Evolutionary conservation across 805 yeast genomes (phyloP).

Genomic region (Schizosaccharomyces osmophilus): DNA sequence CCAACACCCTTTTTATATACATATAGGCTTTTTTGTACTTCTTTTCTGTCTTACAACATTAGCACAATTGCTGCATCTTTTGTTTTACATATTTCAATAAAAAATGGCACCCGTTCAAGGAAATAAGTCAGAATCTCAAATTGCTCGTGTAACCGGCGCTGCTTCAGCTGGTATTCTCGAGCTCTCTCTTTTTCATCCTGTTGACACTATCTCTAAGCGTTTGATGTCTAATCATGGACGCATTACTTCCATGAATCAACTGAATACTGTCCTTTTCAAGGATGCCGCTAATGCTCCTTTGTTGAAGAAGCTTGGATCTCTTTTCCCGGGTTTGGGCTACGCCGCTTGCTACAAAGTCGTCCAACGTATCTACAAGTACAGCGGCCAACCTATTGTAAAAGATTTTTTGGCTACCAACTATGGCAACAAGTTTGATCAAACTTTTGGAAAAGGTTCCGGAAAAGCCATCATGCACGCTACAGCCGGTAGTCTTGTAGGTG

Average conservation of each 20-base stretch:
- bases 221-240: constrained; percentile 70
- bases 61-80: neutral
- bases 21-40: too few relatives aligned
- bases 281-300: constrained; percentile 52
- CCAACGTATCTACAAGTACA: constrained; percentile 95
- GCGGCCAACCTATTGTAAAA: constrained; percentile 94
- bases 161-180: constrained; percentile 96
- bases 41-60: too few relatives aligned
- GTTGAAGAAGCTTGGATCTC: constrained; percentile 46
- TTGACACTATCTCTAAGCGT: constrained; percentile 87
- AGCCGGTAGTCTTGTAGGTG: constrained; percentile 86
- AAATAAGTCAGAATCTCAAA: neutral
- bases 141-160: constrained; percentile 1
- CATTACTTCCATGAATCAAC: constrained; percentile 35
- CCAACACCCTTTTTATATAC: too few relatives aligned
- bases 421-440: constrained; percentile 40
- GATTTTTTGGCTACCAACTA: constrained; percentile 64
- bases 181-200: constrained; percentile 93
- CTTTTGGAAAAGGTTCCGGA: constrained; percentile 83
- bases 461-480: constrained; percentile 92
- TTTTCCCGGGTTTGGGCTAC: constrained; percentile 94
- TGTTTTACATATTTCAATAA: neutral
- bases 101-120: neutral
- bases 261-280: constrained; percentile 70
- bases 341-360: constrained; percentile 91